A percentile compares a stretch with the other conserved stretches of the same genome.
Evolutionary conservation across 345 rosid species (phyloP).

Genomic region (Hirschfeldia incana): DNA sequence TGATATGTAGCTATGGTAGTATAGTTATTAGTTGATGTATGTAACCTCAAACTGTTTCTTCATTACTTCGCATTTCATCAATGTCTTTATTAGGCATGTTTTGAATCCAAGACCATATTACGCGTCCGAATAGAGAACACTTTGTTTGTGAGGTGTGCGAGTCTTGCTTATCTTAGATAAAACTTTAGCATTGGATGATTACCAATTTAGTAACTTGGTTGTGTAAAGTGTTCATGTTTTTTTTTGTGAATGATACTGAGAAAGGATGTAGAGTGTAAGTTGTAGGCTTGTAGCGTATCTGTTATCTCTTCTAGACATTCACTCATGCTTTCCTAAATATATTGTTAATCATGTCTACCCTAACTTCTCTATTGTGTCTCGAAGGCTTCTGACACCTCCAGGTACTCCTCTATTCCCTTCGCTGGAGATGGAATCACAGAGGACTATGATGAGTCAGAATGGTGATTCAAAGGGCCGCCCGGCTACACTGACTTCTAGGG

Average conservation of each 20-base stretch:
- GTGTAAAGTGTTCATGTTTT: background rate
- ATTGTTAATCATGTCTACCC: background rate
- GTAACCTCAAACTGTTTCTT: background rate
- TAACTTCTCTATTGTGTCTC: slow-evolving; percentile 27
- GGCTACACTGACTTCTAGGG: slow-evolving; percentile 73
- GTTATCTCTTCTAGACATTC: background rate
- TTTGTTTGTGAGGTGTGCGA: slow-evolving; percentile 4
- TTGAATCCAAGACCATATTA: background rate
- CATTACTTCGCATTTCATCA: background rate
- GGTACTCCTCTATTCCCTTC: slow-evolving; percentile 98
- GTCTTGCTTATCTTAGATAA: background rate
- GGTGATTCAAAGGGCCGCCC: slow-evolving; percentile 65
- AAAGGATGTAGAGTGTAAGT: background rate
- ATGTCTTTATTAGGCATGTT: background rate
- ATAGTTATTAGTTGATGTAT: background rate
- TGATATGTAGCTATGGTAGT: background rate
- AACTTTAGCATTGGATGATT: background rate
- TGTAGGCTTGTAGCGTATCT: background rate
- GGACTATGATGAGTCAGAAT: slow-evolving; percentile 68
- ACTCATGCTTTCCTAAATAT: background rate
- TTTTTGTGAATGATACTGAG: slow-evolving; percentile 3
- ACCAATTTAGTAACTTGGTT: background rate
- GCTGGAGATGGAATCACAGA: slow-evolving; percentile 89
- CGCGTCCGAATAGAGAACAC: background rate
- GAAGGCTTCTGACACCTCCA: slow-evolving; percentile 95